Conservation (phyloP, 306 rosid species). For the Prunus armeniaca region DNA sequence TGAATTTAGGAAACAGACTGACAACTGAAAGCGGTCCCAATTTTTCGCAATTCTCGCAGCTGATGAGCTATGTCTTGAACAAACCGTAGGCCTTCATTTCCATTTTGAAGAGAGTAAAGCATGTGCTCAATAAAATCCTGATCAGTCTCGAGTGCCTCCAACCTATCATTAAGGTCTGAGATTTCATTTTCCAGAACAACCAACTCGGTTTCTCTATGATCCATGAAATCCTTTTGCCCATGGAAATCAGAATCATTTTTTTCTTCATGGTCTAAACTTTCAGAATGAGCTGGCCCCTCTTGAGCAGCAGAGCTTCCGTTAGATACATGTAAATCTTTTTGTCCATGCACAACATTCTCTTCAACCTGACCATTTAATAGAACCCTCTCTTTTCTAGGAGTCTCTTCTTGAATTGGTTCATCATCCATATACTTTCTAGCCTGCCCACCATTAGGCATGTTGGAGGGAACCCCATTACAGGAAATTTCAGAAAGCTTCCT, state of each 20-base stretch:
- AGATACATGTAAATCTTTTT: slow-evolving; percentile 13
- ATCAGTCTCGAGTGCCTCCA: slow-evolving; percentile 79
- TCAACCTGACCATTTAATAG: slow-evolving; percentile 38
- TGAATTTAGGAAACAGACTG: slow-evolving; percentile 24
- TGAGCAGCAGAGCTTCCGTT: slow-evolving; percentile 38
- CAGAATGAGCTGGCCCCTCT: slow-evolving; percentile 28
- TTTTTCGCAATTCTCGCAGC: slow-evolving; percentile 55
- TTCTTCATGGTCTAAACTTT: slow-evolving; percentile 28
- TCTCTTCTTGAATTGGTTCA: slow-evolving; percentile 31
- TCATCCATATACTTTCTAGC: slow-evolving; percentile 30
- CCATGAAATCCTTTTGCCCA: slow-evolving; percentile 19
- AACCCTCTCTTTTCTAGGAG: slow-evolving; percentile 26
- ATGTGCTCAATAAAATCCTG: slow-evolving; percentile 64
- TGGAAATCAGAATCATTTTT: slow-evolving; percentile 9
- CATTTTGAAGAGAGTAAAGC: slow-evolving; percentile 53
- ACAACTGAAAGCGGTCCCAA: slow-evolving; percentile 42
- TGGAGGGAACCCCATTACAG: slow-evolving; percentile 13
- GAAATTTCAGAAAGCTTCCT: slow-evolving; percentile 45
- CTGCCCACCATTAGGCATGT: slow-evolving; percentile 24
- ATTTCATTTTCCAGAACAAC: slow-evolving; percentile 60
- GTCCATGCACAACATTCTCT: slow-evolving; percentile 24
- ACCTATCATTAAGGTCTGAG: slow-evolving; percentile 64
- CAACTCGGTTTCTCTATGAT: slow-evolving; percentile 35
- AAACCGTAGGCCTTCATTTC: slow-evolving; percentile 55
- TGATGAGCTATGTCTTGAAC: slow-evolving; percentile 62